phyloP scores from a whole-genome alignment of 2,329 filamentous ascomycete species.

The Diaporthe helianthi region DNA sequence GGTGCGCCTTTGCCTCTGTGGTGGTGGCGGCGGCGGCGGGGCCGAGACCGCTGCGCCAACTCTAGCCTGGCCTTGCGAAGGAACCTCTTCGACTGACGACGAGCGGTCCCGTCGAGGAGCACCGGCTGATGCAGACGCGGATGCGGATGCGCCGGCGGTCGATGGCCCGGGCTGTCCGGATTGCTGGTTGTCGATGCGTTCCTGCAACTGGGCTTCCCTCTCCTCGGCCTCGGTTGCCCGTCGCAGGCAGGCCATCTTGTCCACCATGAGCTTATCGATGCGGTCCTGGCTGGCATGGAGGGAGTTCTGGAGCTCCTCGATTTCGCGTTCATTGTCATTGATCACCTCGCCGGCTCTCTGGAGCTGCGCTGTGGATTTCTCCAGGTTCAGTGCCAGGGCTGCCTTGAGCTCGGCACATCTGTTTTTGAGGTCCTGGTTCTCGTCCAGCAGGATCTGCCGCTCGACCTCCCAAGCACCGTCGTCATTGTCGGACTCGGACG shows the following conservation, averaged over 20 bases:
- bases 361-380: background rate
- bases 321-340: background rate
- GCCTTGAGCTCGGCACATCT: background rate
- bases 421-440: background rate
- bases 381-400: background rate
- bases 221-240: background rate
- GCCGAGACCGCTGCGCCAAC: background rate
- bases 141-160: background rate
- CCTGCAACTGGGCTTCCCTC: background rate
- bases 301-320: background rate
- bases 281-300: background rate
- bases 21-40: background rate
- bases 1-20: accelerated
- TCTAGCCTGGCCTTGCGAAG: too few species aligned
- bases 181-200: background rate
- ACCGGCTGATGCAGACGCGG: too few species aligned
- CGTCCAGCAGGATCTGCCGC: background rate
- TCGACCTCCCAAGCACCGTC: background rate
- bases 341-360: too few species aligned
- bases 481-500: background rate
- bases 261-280: background rate
- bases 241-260: accelerated
- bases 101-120: background rate
- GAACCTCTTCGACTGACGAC: background rate
- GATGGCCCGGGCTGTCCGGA: background rate